A percentile compares a stretch with the other conserved stretches of the same genome.
phyloP scores from a whole-genome alignment of 805 yeast species.

The Groenewaldozyma tartarivorans region DNA sequence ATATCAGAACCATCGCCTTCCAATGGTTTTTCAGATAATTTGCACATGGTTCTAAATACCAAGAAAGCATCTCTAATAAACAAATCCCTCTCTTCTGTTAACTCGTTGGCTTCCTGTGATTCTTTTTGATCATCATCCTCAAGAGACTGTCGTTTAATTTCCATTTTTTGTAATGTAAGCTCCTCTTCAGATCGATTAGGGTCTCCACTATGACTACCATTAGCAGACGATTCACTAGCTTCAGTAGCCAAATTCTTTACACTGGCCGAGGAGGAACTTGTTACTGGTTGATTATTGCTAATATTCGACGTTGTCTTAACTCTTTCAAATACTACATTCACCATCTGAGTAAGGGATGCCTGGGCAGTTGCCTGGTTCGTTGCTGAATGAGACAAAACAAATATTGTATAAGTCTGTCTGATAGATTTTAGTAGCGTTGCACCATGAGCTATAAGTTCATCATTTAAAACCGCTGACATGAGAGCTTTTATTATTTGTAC shows the following conservation, averaged over 20 bases:
- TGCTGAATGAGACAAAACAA: slow-evolving; percentile 71
- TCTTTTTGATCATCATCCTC: slow-evolving; percentile 26
- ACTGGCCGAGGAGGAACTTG: slow-evolving; percentile 5
- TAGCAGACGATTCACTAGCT: background rate
- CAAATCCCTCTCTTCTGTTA: slow-evolving; percentile 50
- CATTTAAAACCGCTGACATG: slow-evolving; percentile 78
- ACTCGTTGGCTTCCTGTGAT: slow-evolving; percentile 30
- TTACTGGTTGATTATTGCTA: background rate
- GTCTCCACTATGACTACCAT: background rate
- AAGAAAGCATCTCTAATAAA: slow-evolving; percentile 85
- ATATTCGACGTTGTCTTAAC: slow-evolving; percentile 33
- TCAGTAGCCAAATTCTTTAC: background rate
- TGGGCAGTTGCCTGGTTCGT: slow-evolving; percentile 91
- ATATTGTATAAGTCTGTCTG: slow-evolving; percentile 87
- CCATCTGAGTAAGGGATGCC: slow-evolving; percentile 87
- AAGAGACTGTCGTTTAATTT: slow-evolving; percentile 11
- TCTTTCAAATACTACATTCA: slow-evolving; percentile 75
- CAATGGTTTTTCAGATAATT: slow-evolving; percentile 73
- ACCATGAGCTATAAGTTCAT: slow-evolving; percentile 79
- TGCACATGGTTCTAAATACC: slow-evolving; percentile 90
- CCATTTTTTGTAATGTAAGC: slow-evolving; percentile 26
- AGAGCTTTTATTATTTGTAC: slow-evolving; percentile 88
- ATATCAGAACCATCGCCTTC: slow-evolving; percentile 54
- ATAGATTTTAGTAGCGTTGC: slow-evolving; percentile 80
- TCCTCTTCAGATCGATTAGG: slow-evolving; percentile 9